Percentiles rank a stretch among this genome's conserved stretches.
Conservation (phyloP, 1,139 yeast genomes). For the Lodderomyces jiufengensis region DNA sequence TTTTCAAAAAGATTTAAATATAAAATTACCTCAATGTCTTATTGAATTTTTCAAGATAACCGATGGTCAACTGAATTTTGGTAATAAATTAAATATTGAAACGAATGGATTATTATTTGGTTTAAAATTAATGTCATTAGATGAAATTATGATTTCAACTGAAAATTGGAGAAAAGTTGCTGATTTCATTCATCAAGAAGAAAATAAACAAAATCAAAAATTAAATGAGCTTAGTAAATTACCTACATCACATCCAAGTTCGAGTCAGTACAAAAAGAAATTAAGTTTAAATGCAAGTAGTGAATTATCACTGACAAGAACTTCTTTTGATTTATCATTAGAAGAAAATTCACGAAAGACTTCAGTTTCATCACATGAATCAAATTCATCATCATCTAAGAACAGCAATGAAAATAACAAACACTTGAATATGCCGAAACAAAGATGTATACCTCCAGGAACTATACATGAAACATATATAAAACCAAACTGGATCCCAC, state of each 20-base stretch:
- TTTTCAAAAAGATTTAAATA: slow-evolving; percentile 61
- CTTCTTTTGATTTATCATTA: slow-evolving; percentile 9
- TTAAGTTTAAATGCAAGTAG: slow-evolving; percentile 13
- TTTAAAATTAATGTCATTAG: slow-evolving; percentile 59
- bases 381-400: slow-evolving; percentile 5
- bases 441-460: slow-evolving; percentile 72
- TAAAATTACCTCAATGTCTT: slow-evolving; percentile 58
- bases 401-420: slow-evolving; percentile 1
- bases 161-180: slow-evolving; percentile 68
- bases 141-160: slow-evolving; percentile 61
- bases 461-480: slow-evolving; percentile 71
- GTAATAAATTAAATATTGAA: slow-evolving; percentile 42
- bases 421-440: slow-evolving; percentile 44
- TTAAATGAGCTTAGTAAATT: slow-evolving; percentile 25
- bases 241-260: slow-evolving; percentile 22
- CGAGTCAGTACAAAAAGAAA: slow-evolving; percentile 20
- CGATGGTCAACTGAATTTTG: slow-evolving; percentile 63
- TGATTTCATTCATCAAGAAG: slow-evolving; percentile 35
- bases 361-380: slow-evolving; percentile 8
- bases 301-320: slow-evolving; percentile 10
- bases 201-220: slow-evolving; percentile 18
- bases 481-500: slow-evolving; percentile 86
- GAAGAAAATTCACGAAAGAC: slow-evolving; percentile 7
- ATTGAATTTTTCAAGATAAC: slow-evolving; percentile 57
- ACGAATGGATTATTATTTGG: slow-evolving; percentile 61